Base-by-base conservation (phyloP, 495 filamentous ascomycete genomes). In the Clavariopsis aquatica region DNA sequence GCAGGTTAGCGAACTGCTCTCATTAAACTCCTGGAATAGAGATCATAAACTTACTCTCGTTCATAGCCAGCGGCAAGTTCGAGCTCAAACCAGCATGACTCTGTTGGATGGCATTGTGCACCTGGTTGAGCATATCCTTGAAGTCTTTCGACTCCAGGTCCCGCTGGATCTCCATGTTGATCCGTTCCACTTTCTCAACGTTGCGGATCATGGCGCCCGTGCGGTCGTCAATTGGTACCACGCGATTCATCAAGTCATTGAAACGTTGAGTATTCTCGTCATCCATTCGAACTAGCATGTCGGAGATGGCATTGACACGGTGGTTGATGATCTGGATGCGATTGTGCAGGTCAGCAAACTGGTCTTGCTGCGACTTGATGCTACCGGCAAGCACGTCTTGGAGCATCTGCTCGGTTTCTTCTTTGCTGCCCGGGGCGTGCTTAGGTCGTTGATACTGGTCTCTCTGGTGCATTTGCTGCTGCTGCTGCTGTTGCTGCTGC, bases 301-400 rank as follows among this genome's bases (percentile, higher is more conserved):
- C 84, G 74, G 89, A 82, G 72, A 93, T 80, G 73, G 81, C 85
- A 47, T 83, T 85, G 31, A 90, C 77, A 56, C 88, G 85, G 66
- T 92, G 86, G 78, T 87, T 87, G 65, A 92, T 78, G 46, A 81
- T 81, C 73, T 96, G 88, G 8, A 98, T 75, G 9, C 91, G 86
- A 79, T 88, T 87, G 75, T 91, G 84, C 10, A 97, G 81, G 71
- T 97, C 91, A 17, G 79, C 81, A 72, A 96, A 93, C 71, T 95
- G 91, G 23, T 79, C 77, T 20, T 78, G 72, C 43, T 75, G 72
- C 34, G 81, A 81, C 54, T 78, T 79, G 67, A 81, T 80, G 56
- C 75, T 80, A 5, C 78, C 74, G 54, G 84, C 80, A 10, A 76
- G 71, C 12, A 79, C 78, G 65, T 85, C 78, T 24, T 38, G 28